Conservation (phyloP, 805 yeast species). For the Yamadazyma kitorensis region DNA sequence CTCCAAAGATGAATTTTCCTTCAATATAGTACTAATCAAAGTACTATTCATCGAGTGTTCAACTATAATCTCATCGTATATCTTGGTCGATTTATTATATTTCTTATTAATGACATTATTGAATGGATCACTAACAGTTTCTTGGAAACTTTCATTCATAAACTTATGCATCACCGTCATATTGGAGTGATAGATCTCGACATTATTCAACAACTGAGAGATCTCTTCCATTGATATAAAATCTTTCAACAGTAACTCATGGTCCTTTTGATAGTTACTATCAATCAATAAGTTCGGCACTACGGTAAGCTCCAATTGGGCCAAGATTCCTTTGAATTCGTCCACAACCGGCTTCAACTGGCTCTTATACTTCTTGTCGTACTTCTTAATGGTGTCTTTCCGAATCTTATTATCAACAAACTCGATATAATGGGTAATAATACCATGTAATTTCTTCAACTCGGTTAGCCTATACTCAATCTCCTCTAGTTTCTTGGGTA, state of each 20-base stretch:
- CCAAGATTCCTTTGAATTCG: slow-evolving; percentile 23
- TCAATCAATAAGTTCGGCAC: slow-evolving; percentile 26
- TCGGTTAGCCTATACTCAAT: slow-evolving; percentile 16
- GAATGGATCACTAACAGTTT: slow-evolving; percentile 16
- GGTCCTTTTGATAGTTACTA: slow-evolving; percentile 1
- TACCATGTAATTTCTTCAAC: slow-evolving; percentile 8
- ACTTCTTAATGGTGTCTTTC: slow-evolving; percentile 12
- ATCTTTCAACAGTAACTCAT: slow-evolving; percentile 20
- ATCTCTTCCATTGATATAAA: slow-evolving; percentile 36
- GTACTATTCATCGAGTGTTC: slow-evolving; percentile 17
- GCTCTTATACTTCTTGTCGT: slow-evolving; percentile 10
- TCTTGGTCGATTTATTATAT: slow-evolving; percentile 14
- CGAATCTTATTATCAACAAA: slow-evolving; percentile 13
- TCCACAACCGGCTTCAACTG: slow-evolving; percentile 22
- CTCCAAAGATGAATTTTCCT: slow-evolving; percentile 52
- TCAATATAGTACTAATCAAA: slow-evolving; percentile 21
- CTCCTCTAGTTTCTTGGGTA: slow-evolving; percentile 22
- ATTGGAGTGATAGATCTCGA: slow-evolving; percentile 26
- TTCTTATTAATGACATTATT: slow-evolving; percentile 13
- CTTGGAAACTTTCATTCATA: slow-evolving; percentile 15
- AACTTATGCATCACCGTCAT: slow-evolving; percentile 18
- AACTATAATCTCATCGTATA: slow-evolving; percentile 18
- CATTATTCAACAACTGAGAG: slow-evolving; percentile 21
- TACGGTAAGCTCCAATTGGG: slow-evolving; percentile 19
- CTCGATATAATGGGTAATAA: slow-evolving; percentile 5